Base-by-base conservation (phyloP, 352 stramenopile genomes). In the Elongisporangium anandrum region DNA sequence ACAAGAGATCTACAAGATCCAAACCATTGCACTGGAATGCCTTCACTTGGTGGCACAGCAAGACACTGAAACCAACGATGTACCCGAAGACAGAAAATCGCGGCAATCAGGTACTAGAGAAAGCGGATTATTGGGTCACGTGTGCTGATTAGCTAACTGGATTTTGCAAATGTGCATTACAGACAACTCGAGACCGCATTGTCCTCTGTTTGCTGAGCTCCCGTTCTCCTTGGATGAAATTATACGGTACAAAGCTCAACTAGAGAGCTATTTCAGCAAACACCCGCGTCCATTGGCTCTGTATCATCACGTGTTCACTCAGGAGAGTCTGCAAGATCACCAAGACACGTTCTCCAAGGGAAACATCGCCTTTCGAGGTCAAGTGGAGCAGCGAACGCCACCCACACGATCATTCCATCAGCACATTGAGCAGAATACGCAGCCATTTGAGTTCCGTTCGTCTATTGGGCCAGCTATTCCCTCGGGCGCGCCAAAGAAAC, bases 341-440 rank as follows among this genome's bases (percentile, higher is more conserved):
- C 3, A 12, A 0, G 19, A 54, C 7, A 58, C 51, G 19, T 73
- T 85, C 49, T 57, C 67, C 24, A 86, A 85, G 23, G 79, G 79
- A 0, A 88, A 88, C 48, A 82, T 88, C 34, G 50, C 50, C 38
- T 88, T 88, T 34, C 61, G 61, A 65, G 78, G 78, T 7, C 60
- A 69, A 1, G 15, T 85, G 8, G 57, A 74, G 52, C 5, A 47
- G 4, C 72, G 78, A 39, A 39, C 22, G 13, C 53, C 24, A 41
- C 60, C 64, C 19, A 56, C 19, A 10, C 29, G 22, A 24, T 61
- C 57, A 1, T 78, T 77, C 56, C 64, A 77, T 20, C 61, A 78
- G 3, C 59, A 66, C 53, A 53, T 80, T 16, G 16, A 63, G 48
- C 59, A 23, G 41, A 73, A 80, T 10, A 57, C 64, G 2, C 60